These are phyloP conservation scores for Gillenia trifoliata DNA, from an alignment of 306 rosid species.

Conservation along the genomic window DNA sequence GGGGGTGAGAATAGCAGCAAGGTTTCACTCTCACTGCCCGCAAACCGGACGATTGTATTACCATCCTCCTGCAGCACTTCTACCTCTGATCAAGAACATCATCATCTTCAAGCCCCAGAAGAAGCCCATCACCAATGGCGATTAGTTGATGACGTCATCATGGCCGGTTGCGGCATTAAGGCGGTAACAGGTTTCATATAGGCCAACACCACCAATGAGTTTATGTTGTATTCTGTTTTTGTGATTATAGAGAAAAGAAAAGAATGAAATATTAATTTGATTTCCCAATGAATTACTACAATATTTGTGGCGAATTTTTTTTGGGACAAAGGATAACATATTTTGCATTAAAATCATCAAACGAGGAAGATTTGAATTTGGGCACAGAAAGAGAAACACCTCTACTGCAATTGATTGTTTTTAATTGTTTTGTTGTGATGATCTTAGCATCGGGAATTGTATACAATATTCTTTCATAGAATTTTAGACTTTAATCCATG, in stretches of 20 bases:
- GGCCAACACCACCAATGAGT: slow-evolving; percentile 11
- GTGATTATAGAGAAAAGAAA: neutral
- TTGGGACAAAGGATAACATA: too few species aligned
- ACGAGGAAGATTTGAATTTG: too few species aligned
- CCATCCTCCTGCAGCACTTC: slow-evolving; percentile 42
- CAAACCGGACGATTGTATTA: slow-evolving; percentile 49
- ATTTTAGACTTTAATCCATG: too few species aligned
- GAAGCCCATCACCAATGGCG: neutral
- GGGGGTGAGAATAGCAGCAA: slow-evolving; percentile 52
- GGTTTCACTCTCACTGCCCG: slow-evolving; percentile 54
- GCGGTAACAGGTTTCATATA: slow-evolving; percentile 3
- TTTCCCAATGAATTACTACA: neutral
- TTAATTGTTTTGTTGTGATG: too few species aligned
- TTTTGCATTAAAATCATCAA: too few species aligned
- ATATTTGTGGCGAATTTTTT: too few species aligned
- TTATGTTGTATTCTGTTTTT: slow-evolving; percentile 21
- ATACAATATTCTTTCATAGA: too few species aligned
- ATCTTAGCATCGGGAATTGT: too few species aligned
- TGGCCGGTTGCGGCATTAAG: neutral
- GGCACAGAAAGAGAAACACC: too few species aligned
- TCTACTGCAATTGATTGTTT: too few species aligned
- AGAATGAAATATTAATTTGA: neutral
- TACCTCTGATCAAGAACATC: slow-evolving; percentile 4
- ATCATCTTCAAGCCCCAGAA: neutral
- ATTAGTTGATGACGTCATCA: neutral